Evolutionary conservation across 768 basidiomycete species (phyloP).

Genomic region (Boletus rubescentipes): DNA sequence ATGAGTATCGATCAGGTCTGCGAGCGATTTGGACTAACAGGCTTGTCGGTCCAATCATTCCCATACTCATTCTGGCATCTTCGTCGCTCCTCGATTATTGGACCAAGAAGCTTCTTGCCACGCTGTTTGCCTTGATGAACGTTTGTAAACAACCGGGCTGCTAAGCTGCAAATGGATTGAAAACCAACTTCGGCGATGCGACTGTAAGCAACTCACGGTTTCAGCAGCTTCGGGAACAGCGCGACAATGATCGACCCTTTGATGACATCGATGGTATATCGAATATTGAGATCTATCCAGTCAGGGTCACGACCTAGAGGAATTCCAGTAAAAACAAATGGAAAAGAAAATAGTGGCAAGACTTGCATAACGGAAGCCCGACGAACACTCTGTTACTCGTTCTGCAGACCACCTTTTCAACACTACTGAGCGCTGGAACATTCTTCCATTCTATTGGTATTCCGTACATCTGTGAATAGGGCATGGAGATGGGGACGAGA

Average conservation of each 20-base stretch:
- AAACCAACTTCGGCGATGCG: no score
- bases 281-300: not conserved
- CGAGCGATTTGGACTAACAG: not conserved
- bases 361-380: conserved; percentile 45
- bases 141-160: not conserved
- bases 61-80: not conserved
- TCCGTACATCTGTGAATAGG: conserved; percentile 7
- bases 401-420: conserved; percentile 39
- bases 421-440: conserved; percentile 24
- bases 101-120: not conserved
- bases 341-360: not conserved
- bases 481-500: no score
- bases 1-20: not conserved
- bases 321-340: not conserved
- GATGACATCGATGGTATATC: not conserved
- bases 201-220: not conserved
- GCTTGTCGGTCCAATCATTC: not conserved
- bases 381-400: conserved; percentile 37
- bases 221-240: not conserved
- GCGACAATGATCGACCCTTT: not conserved
- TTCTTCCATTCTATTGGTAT: conserved; percentile 40
- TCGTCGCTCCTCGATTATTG: not conserved
- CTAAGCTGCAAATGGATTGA: no score
- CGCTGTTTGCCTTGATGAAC: not conserved
- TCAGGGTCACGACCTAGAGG: not conserved